Evolutionary conservation across 2,329 filamentous ascomycete genomes (phyloP), one percentile per base, ranked within the genome.

Genomic region (Cladorrhinum sp.): DNA sequence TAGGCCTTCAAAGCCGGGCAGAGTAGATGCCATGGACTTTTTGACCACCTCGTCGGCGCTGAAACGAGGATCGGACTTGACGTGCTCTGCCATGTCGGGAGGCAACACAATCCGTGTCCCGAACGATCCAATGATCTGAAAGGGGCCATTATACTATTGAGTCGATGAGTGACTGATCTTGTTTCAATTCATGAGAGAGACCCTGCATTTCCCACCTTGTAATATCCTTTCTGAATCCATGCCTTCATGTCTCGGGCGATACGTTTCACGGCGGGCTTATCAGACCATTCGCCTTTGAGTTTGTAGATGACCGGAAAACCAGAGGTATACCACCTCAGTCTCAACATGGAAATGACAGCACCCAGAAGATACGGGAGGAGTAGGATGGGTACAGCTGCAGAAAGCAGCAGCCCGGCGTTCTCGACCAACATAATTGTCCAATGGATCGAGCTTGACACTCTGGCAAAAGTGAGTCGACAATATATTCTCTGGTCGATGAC

Each of bases 61-160:
- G 49, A 51, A 51, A 51, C 49, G 49, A 51, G 49, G 49, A 51
- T 51, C 49, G 49, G 49, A 51, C 49, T 51, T 51, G 49, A 51
- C 49, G 49, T 51, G 49, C 49, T 51, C 49, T 23, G 49, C 49
- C 49, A 51, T 51, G 49, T 51, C 49, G 49, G 49, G 49, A 51
- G 49, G 49, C 49, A 51, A 23, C 49, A 51, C 49, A 51, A 51
- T 51, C 49, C 49, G 49, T 51, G 49, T 51, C 49, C 49, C 49
- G 20, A 51, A 51, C 49, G 49, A 51, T 51, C 49, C 49, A 51
- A 51, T 23, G 49, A 51, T 51, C 49, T 24, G 49, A 51, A 51
- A 51, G 49, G 49, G 49, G 49, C 49, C 49, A 51, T 51, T 51
- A 24, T 51, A 51, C 49, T 26, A 51, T 51, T 51, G 49, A 51